phyloP scores from a whole-genome alignment of 371 early-diverging fungal species.

The Mortierella sp. region DNA sequence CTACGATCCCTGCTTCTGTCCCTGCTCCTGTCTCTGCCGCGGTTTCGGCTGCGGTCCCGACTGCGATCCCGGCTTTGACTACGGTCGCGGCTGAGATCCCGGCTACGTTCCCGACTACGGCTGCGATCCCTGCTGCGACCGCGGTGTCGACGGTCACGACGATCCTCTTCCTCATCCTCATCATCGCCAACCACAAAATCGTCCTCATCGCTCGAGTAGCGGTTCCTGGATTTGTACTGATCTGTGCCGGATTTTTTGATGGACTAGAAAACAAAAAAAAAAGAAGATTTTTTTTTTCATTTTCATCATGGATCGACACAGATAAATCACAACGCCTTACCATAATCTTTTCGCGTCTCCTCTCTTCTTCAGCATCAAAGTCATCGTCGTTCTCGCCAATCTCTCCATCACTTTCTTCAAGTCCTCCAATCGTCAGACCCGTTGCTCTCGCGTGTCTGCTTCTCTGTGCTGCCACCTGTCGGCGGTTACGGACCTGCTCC shows the following conservation, averaged over 20 bases:
- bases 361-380: slow-evolving; percentile 51
- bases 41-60: not conserved
- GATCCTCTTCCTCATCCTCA: slow-evolving; percentile 32
- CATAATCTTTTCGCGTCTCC: slow-evolving; percentile 50
- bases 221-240: slow-evolving; percentile 46
- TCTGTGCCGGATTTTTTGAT: slow-evolving; percentile 52
- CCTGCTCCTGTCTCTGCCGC: not conserved
- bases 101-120: slow-evolving; percentile 19
- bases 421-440: slow-evolving; percentile 30
- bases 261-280: too few relatives aligned
- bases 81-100: slow-evolving; percentile 17
- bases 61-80: not conserved
- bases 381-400: slow-evolving; percentile 54
- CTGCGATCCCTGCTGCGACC: slow-evolving; percentile 36
- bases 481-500: slow-evolving; percentile 48
- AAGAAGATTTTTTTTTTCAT: not conserved
- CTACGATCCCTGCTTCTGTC: not conserved
- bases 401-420: slow-evolving; percentile 54
- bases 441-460: slow-evolving; percentile 37
- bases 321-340: slow-evolving; percentile 12
- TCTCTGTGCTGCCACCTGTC: slow-evolving; percentile 43
- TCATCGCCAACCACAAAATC: slow-evolving; percentile 41
- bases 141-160: slow-evolving; percentile 16
- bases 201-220: slow-evolving; percentile 50
- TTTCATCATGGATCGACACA: not conserved